These are phyloP conservation scores for Cochlearia excelsa DNA, from an alignment of 345 rosid species.

Conservation along the genomic window DNA sequence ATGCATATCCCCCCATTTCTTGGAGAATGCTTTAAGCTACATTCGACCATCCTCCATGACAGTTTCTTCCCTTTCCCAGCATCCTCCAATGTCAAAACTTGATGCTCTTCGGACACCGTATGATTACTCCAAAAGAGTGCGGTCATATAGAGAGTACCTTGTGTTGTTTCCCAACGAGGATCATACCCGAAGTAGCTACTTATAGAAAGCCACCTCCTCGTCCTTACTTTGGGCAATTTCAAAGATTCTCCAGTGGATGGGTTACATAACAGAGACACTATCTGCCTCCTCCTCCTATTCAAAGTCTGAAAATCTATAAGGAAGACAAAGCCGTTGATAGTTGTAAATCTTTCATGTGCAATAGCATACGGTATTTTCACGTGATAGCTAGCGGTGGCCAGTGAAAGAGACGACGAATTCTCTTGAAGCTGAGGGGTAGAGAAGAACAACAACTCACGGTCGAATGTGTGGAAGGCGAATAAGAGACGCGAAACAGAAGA, in stretches of 20 bases:
- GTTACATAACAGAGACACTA: background rate
- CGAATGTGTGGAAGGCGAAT: background rate
- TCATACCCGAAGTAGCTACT: slow-evolving; percentile 11
- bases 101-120: background rate
- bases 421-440: slow-evolving; percentile 4
- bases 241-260: background rate
- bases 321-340: background rate
- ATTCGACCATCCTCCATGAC: too few relatives aligned
- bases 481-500: background rate
- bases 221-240: background rate
- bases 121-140: background rate
- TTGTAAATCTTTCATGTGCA: too few relatives aligned
- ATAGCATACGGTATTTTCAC: too few relatives aligned
- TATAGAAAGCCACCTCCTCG: background rate
- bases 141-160: background rate
- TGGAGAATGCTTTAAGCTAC: too few relatives aligned
- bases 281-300: too few relatives aligned
- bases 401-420: background rate
- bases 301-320: too few relatives aligned
- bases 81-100: background rate
- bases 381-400: too few relatives aligned
- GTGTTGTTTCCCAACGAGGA: background rate
- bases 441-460: background rate
- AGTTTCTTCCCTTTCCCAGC: too few relatives aligned
- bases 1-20: too few relatives aligned